Percentiles rank a stretch among this genome's conserved stretches.
Conservation (phyloP, 768 basidiomycete genomes). For the Steccherinum ochraceum region DNA sequence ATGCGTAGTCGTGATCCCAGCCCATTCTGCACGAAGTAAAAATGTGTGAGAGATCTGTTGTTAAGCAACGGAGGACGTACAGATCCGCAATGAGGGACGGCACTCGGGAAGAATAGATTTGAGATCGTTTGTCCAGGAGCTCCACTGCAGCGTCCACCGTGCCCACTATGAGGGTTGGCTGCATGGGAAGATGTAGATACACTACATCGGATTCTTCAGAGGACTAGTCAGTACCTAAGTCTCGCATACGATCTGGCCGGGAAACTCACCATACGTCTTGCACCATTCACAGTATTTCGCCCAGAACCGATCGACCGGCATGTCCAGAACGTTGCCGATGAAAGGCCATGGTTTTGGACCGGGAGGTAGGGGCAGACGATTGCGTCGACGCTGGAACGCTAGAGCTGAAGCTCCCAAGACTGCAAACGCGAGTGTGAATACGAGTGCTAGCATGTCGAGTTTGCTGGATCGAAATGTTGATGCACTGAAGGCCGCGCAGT, state of each 20-base stretch:
- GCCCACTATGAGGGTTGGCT: constrained; percentile 16
- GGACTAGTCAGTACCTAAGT: neutral
- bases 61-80: neutral
- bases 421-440: too few species aligned
- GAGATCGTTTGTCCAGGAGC: constrained; percentile 20
- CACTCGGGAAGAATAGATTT: constrained; percentile 12
- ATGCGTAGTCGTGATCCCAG: neutral
- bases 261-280: constrained; percentile 9
- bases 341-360: constrained; percentile 11
- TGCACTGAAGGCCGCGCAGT: too few species aligned
- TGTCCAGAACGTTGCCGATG: constrained; percentile 14
- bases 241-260: too few species aligned
- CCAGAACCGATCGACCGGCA: constrained; percentile 11
- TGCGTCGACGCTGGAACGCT: too few species aligned
- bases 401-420: too few species aligned
- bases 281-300: constrained; percentile 13
- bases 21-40: neutral
- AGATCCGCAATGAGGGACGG: constrained; percentile 9
- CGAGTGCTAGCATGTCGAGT: too few species aligned
- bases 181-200: constrained; percentile 14
- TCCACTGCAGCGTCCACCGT: constrained; percentile 16
- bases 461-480: too few species aligned
- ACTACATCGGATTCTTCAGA: constrained; percentile 6
- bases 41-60: too few species aligned
- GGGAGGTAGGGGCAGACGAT: constrained; percentile 10